These are phyloP conservation scores for Mucuna pruriens DNA, from an alignment of 306 rosid genomes.

Conservation along the genomic window DNA sequence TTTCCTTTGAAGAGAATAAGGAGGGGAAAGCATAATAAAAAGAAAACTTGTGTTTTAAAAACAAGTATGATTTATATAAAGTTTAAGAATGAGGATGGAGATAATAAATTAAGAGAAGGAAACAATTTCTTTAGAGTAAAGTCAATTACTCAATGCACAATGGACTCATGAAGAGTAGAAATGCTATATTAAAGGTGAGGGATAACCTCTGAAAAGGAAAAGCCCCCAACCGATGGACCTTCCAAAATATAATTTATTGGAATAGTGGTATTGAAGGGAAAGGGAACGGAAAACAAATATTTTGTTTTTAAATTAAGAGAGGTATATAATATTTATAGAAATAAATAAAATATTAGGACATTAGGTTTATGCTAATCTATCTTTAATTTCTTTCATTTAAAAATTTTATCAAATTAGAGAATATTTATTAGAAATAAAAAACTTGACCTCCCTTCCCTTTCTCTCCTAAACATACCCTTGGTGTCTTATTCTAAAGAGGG, in stretches of 20 bases:
- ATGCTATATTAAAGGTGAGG: conserved; percentile 1
- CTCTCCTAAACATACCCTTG: neutral
- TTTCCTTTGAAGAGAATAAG: conserved; percentile 16
- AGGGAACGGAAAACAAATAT: neutral
- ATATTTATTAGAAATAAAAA: neutral
- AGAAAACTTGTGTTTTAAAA: neutral
- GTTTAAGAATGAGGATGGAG: neutral
- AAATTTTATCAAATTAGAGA: neutral
- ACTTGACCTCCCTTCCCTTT: neutral
- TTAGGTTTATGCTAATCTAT: neutral
- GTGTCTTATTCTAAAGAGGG: neutral
- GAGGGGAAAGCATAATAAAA: neutral
- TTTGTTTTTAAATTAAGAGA: neutral
- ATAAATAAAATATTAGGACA: neutral
- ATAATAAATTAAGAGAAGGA: neutral
- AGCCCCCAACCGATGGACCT: neutral
- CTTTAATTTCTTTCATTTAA: neutral
- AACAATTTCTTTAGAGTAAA: neutral
- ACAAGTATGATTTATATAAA: neutral
- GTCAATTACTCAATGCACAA: conserved; percentile 21
- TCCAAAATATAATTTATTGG: neutral
- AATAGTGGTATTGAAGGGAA: neutral
- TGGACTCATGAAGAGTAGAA: conserved; percentile 8
- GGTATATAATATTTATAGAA: neutral
- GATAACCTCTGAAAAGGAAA: neutral